Evolutionary conservation across 306 rosid species (phyloP), one percentile per base, ranked within the genome.

Genomic region (Corylus heterophylla): DNA sequence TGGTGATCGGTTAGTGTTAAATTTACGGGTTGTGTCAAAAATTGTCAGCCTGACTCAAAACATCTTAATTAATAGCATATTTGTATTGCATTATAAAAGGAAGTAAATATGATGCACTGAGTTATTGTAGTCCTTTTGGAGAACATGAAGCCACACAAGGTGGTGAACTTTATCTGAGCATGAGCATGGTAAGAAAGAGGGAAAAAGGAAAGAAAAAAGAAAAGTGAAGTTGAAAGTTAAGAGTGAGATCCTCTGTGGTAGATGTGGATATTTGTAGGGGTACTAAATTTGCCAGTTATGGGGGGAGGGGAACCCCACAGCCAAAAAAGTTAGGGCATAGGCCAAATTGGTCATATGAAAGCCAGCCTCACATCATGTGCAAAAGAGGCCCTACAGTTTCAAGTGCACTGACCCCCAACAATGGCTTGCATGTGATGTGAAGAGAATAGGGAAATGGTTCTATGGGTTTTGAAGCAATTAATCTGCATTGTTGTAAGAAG

Each of bases 371-470:
- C 48, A 50, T 78, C 87, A 91, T 89, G 93, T 89, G 89, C 76
- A 31, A 81, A 0, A 17, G 49, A 76, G 92, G 86, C 79, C 93
- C 96, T 86, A 85, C 92, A 89, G 68, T 69, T 79, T 85, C 64
- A 76, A 86, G 88, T 86, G 86, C 91, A 82, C 83, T 78, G 74
- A 82, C 76, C 69, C 76, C 10, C 22, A 12, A 56, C 71, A 80
- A 61, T 77, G 88, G 85, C 48, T 17, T 83, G 91, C 92, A 92
- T 92, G 94, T 91, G 97, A 86, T 69, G 9, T 52, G 75, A 75
- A 76, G 35, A 31, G 2, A 31, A 31, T 31, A 31, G 35, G 35
- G 35, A 72, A 3, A 52, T 3, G 18, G 18, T 17, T 27, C 61
- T 20, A 54, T 50, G 81, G 45, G 51, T 13, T 78, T 77, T 76